Conservation (phyloP, 2,329 filamentous ascomycete genomes). For the Trichophaea hybrida region DNA sequence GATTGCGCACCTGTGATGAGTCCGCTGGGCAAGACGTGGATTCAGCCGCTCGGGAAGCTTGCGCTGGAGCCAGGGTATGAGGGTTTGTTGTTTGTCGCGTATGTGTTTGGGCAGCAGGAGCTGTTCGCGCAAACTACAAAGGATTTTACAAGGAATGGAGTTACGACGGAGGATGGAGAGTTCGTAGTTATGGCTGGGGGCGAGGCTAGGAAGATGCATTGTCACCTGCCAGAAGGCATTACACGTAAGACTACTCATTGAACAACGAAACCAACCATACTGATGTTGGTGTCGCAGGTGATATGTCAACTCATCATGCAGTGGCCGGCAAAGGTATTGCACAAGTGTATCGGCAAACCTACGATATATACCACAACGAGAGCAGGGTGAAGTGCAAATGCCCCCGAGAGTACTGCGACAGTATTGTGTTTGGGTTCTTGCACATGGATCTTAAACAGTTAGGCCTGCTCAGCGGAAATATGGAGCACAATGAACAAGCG, state of each 20-base stretch:
- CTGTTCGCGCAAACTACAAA: background rate
- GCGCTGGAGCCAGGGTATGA: slow-evolving; percentile 3
- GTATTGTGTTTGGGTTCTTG: too few relatives aligned
- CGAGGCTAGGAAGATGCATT: background rate
- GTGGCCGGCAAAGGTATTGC: background rate
- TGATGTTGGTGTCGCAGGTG: background rate
- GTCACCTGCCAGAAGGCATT: slow-evolving; percentile 5
- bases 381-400: background rate
- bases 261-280: background rate
- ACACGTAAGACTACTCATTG: background rate
- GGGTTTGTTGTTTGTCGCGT: slow-evolving; percentile 13
- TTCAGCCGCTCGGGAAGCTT: background rate
- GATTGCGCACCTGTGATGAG: slow-evolving; percentile 20
- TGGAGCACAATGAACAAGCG: too few relatives aligned
- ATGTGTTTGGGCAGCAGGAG: slow-evolving; percentile 10
- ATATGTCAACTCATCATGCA: background rate
- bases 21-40: slow-evolving; percentile 16
- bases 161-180: background rate
- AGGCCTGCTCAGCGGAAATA: too few relatives aligned
- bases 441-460: too few relatives aligned
- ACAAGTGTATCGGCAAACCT: background rate
- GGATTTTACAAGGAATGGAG: background rate
- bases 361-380: background rate
- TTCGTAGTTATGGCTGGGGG: background rate
- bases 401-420: slow-evolving; percentile 8